phyloP scores from a whole-genome alignment of 352 stramenopile genomes.

The Globisporangium okanoganense region DNA sequence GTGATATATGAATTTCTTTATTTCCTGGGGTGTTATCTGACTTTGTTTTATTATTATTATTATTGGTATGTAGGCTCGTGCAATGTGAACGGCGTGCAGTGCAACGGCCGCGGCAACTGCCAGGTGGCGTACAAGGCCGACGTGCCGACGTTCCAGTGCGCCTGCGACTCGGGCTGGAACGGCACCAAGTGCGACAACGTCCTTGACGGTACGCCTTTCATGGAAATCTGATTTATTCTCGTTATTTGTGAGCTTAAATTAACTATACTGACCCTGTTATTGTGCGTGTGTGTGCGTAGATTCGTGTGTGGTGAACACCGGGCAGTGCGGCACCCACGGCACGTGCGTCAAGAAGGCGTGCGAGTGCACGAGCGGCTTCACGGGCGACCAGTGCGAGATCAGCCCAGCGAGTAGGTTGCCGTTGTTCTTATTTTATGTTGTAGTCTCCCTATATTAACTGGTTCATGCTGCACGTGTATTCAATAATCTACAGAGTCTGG shows the following conservation, averaged over 20 bases:
- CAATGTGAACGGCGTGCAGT: constrained; percentile 44
- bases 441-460: background rate
- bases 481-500: background rate
- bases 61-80: constrained; percentile 25
- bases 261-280: background rate
- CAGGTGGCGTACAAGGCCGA: constrained; percentile 24
- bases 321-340: constrained; percentile 42
- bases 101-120: constrained; percentile 67
- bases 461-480: background rate
- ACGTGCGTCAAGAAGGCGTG: constrained; percentile 38
- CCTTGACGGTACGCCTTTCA: constrained; percentile 24
- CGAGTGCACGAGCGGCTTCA: constrained; percentile 35
- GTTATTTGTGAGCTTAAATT: too few relatives aligned
- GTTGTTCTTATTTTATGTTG: background rate
- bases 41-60: background rate
- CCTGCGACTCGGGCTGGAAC: constrained; percentile 66
- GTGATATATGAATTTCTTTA: constrained; percentile 16
- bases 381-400: constrained; percentile 47
- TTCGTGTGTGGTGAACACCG: constrained; percentile 34
- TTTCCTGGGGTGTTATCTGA: too few relatives aligned
- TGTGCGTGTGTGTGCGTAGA: constrained; percentile 17
- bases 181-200: constrained; percentile 62
- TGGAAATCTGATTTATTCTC: background rate
- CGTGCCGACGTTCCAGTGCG: constrained; percentile 49
- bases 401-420: constrained; percentile 22